phyloP scores from a whole-genome alignment of 75 land plant species.

The Pinus taeda region DNA sequence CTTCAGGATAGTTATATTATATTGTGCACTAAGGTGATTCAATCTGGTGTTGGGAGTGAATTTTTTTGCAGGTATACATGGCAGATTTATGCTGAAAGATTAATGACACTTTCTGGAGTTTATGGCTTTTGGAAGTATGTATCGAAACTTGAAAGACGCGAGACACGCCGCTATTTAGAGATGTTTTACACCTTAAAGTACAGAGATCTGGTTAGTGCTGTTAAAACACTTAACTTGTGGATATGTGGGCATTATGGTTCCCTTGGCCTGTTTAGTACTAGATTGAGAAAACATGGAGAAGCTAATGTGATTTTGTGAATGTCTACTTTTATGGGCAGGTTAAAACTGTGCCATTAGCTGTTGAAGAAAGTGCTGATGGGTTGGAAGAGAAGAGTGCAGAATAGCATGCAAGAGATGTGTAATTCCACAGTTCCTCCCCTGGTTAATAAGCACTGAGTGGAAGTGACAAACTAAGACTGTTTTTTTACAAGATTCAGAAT shows the following conservation, averaged over 20 bases:
- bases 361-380: not conserved
- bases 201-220: slow-evolving; percentile 43
- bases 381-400: too few species aligned
- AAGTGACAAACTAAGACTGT: too few species aligned
- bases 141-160: slow-evolving; percentile 60
- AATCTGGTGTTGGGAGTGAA: not conserved
- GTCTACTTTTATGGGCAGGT: not conserved
- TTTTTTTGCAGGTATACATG: slow-evolving; percentile 45
- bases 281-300: not conserved
- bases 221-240: too few species aligned
- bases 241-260: too few species aligned
- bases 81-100: slow-evolving; percentile 61
- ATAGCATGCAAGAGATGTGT: too few species aligned
- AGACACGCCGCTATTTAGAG: slow-evolving; percentile 61
- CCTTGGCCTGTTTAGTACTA: too few species aligned
- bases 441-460: too few species aligned
- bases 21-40: not conserved
- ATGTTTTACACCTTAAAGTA: slow-evolving; percentile 67
- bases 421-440: too few species aligned
- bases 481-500: too few species aligned
- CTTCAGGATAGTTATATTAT: not conserved
- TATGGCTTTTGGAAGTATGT: slow-evolving; percentile 81
- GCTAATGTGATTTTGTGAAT: not conserved
- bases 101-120: slow-evolving; percentile 63
- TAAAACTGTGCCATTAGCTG: slow-evolving; percentile 12